Evolutionary conservation across 2,329 filamentous ascomycete species (phyloP), one percentile per base, ranked within the genome.

Genomic region (Ceratocystis albifundus): DNA sequence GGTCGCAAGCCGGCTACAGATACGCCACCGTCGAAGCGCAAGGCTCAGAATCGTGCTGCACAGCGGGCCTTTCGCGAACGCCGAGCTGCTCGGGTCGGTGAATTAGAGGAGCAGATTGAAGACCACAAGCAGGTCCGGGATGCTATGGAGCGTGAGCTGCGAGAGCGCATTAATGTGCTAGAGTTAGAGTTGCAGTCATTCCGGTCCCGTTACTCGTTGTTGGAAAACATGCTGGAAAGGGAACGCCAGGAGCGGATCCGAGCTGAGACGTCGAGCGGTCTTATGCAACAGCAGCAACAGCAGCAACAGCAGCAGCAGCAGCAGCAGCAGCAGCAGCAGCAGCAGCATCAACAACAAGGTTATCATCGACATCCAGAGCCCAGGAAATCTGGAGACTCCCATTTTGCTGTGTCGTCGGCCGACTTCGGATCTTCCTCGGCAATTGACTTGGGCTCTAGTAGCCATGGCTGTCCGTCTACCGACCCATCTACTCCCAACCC

Each of bases 1-100:
- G 93, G 93, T 62, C 86, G 93, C 71, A 97, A 97, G 80, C 92
- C 93, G 2, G 90, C 90, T 61, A 95, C 90, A 45, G 92, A 96
- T 73, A 95, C 92, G 64, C 91, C 92, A 15, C 89, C 89, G 1
- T 96, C 91, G 55, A 96, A 96, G 78, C 85, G 94, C 70, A 95
- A 96, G 79, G 89, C 90, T 1, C 94, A 97, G 77, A 97, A 97
- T 75, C 84, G 94, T 68, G 89, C 90, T 61, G 93, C 93, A 2
- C 93, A 97, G 77, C 82, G 93, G 67, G 90, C 89, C 0, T 97
- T 97, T 76, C 84, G 93, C 44, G 91, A 96, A 76, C 82, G 93
- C 67, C 84, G 93, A 69, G 90, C 90, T 1, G 89, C 90, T 28
- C 88, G 90, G 48, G 89, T 96, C 5, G 87, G 88, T 48, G 92